Conservation (phyloP, 2,329 filamentous ascomycete genomes). For the Aspergillus spinulosporus region DNA sequence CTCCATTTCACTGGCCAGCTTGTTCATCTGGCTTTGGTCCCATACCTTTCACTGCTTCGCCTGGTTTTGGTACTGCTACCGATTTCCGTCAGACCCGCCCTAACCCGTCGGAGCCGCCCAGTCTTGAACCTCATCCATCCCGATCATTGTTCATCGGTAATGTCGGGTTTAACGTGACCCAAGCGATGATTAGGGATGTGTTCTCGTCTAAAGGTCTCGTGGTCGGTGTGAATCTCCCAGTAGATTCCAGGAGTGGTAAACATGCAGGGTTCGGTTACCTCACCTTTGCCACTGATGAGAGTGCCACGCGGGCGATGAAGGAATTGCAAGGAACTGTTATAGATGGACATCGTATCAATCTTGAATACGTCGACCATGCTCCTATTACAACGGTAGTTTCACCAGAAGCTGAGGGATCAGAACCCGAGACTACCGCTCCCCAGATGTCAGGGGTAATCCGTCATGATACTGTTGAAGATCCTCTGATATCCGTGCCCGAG, state of each 20-base stretch:
- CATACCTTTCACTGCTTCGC: not conserved
- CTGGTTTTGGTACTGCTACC: not conserved
- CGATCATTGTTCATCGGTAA: slow-evolving; percentile 42
- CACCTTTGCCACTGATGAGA: slow-evolving; percentile 36
- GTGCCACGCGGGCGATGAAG: slow-evolving; percentile 39
- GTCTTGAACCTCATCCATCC: not conserved
- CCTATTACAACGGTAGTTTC: slow-evolving; percentile 21
- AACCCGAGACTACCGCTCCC: not conserved
- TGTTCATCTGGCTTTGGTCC: not conserved
- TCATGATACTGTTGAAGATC: not conserved
- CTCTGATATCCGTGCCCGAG: not conserved
- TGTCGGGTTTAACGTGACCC: slow-evolving; percentile 39
- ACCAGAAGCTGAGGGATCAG: not conserved
- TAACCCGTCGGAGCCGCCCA: not conserved
- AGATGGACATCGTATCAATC: slow-evolving; percentile 43
- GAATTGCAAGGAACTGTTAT: slow-evolving; percentile 39
- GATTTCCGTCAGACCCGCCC: not conserved
- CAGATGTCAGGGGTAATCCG: slow-evolving; percentile 4
- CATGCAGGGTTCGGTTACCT: slow-evolving; percentile 46
- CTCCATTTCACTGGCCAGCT: not conserved
- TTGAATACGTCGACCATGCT: slow-evolving; percentile 39
- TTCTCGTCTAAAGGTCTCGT: slow-evolving; percentile 41
- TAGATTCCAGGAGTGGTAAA: slow-evolving; percentile 34
- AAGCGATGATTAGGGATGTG: slow-evolving; percentile 37
- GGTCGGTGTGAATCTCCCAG: slow-evolving; percentile 37